Percentiles rank a stretch among this genome's conserved stretches.
Conservation (phyloP, 139 green algal species). For the Closterium sp. region DNA sequence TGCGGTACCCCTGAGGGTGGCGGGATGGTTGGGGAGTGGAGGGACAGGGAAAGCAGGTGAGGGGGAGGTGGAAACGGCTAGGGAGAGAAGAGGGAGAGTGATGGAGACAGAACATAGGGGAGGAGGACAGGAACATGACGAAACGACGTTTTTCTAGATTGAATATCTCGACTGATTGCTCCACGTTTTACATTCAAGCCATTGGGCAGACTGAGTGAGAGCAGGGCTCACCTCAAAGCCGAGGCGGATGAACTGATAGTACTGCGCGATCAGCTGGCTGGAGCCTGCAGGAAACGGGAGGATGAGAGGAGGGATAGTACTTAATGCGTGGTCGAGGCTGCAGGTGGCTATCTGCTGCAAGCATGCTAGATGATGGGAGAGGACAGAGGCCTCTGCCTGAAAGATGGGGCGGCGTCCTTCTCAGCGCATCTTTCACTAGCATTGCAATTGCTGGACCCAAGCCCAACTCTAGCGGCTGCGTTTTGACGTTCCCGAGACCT, state of each 20-base stretch:
- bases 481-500: too few relatives aligned
- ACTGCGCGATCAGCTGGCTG: slow-evolving; percentile 47
- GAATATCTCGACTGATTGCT: background rate
- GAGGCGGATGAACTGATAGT: slow-evolving; percentile 57
- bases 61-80: background rate
- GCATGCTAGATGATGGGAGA: background rate
- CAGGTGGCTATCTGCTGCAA: too few relatives aligned
- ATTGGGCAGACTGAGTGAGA: background rate
- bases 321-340: background rate
- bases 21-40: background rate
- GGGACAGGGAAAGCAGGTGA: background rate
- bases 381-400: background rate
- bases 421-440: too few relatives aligned
- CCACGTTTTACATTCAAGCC: background rate
- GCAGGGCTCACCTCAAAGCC: slow-evolving; percentile 40
- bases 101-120: too few relatives aligned
- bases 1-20: background rate
- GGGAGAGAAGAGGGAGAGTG: background rate
- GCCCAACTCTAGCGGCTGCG: too few relatives aligned
- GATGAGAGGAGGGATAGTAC: background rate
- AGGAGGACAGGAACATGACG: background rate
- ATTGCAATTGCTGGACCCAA: too few relatives aligned
- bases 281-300: slow-evolving; percentile 16
- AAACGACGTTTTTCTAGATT: too few relatives aligned
- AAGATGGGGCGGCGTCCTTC: too few relatives aligned